Percentiles rank a stretch among this genome's conserved stretches.
Evolutionary conservation across 2,329 filamentous ascomycete species (phyloP).

Genomic region (Ascochyta lentis): DNA sequence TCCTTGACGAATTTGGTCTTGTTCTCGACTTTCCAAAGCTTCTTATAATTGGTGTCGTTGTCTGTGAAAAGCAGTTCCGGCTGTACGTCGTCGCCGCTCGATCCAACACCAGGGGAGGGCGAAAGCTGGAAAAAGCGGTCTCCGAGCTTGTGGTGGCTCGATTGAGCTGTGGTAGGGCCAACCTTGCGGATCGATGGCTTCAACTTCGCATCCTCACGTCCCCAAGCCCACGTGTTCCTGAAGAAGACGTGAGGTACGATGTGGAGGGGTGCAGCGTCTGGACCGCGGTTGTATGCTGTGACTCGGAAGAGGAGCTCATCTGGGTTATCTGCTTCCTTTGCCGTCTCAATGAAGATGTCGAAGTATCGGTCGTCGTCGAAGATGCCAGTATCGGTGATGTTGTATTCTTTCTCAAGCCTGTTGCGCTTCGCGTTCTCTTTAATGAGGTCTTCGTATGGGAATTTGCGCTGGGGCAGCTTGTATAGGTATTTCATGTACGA

Average conservation of each 20-base stretch:
- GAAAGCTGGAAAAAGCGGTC: constrained; percentile 84
- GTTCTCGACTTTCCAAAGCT: constrained; percentile 77
- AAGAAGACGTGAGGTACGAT: constrained; percentile 97
- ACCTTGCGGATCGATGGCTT: constrained; percentile 79
- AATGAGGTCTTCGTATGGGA: constrained; percentile 89
- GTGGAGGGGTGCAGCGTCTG: constrained; percentile 87
- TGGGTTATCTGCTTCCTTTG: constrained; percentile 89
- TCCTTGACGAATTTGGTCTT: constrained; percentile 89
- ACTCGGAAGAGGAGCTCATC: constrained; percentile 93
- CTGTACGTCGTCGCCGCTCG: constrained; percentile 80
- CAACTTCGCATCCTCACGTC: constrained; percentile 73
- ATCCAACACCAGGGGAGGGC: constrained; percentile 84
- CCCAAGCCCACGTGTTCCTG: constrained; percentile 97
- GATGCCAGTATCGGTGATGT: constrained; percentile 84
- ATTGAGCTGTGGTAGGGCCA: constrained; percentile 72
- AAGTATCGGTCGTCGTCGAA: constrained; percentile 93
- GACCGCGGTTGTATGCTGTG: constrained; percentile 94
- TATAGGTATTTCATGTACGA: constrained; percentile 99
- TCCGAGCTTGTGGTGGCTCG: constrained; percentile 81
- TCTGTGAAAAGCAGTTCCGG: constrained; percentile 91
- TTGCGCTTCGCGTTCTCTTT: constrained; percentile 80
- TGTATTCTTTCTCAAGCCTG: constrained; percentile 84
- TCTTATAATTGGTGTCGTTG: constrained; percentile 88
- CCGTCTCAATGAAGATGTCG: constrained; percentile 96
- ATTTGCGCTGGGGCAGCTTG: constrained; percentile 91